A percentile compares a stretch with the other conserved stretches of the same genome.
These are phyloP conservation scores for Teratosphaeria destructans DNA, from an alignment of 2,329 filamentous ascomycete genomes.

Conservation along the genomic window DNA sequence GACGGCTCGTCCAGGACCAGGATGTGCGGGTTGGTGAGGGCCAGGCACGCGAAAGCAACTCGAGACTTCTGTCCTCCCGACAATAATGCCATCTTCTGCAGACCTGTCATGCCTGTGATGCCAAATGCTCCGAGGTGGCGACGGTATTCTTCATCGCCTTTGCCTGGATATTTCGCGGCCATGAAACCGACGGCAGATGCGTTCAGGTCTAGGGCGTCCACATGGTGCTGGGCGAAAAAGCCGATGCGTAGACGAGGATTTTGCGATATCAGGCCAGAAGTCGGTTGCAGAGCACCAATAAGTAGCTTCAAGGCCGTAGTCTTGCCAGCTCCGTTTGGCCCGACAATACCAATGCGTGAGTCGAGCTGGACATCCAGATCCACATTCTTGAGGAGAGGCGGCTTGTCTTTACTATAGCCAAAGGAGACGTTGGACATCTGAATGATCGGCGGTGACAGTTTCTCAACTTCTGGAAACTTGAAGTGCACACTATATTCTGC, in stretches of 20 bases:
- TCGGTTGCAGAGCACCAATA: conserved; percentile 70
- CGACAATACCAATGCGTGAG: conserved; percentile 97
- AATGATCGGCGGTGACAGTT: conserved; percentile 91
- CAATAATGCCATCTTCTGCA: conserved; percentile 89
- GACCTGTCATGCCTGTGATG: conserved; percentile 84
- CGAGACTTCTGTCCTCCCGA: conserved; percentile 98
- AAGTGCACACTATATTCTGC: conserved; percentile 93
- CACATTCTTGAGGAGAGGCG: conserved; percentile 64
- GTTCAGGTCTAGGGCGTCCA: conserved; percentile 86
- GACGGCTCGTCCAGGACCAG: conserved; percentile 96
- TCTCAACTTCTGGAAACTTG: conserved; percentile 94
- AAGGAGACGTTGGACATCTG: conserved; percentile 93
- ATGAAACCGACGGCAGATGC: conserved; percentile 91
- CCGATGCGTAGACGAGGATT: conserved; percentile 82
- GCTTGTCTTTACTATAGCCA: conserved; percentile 71
- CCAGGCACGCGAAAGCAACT: conserved; percentile 95
- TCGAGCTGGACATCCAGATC: conserved; percentile 96
- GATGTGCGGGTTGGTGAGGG: conserved; percentile 89
- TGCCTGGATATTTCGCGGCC: conserved; percentile 82
- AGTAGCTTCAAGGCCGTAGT: conserved; percentile 98
- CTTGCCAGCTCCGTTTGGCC: conserved; percentile 96
- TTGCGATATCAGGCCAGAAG: conserved; percentile 72
- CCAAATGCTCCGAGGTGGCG: conserved; percentile 80
- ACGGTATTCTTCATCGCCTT: conserved; percentile 92
- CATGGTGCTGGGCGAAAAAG: conserved; percentile 97